These are phyloP conservation scores for Alternaria viburni DNA, from an alignment of 2,329 filamentous ascomycete genomes.

Conservation along the genomic window DNA sequence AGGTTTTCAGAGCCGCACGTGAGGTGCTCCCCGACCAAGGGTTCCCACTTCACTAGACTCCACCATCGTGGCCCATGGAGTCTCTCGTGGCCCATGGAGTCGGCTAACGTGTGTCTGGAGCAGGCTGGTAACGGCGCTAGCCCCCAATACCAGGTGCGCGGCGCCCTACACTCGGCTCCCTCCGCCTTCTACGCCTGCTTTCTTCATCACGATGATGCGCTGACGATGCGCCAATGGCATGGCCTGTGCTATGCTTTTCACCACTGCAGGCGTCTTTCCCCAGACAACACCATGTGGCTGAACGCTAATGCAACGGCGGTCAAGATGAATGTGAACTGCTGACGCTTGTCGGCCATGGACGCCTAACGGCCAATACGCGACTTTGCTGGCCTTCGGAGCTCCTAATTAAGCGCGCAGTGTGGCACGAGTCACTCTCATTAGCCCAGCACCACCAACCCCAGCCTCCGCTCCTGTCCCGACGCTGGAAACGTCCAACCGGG, in stretches of 20 bases:
- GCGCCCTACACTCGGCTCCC: neutral
- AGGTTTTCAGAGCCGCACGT: conserved; percentile 1
- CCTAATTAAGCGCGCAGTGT: neutral
- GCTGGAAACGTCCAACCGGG: neutral
- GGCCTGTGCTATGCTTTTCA: neutral
- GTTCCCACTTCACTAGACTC: neutral
- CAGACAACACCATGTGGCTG: neutral
- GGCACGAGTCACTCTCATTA: neutral
- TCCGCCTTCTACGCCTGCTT: neutral
- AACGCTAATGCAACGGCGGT: neutral
- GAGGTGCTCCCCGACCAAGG: neutral
- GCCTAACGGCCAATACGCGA: neutral
- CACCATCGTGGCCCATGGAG: neutral
- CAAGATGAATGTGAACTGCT: neutral
- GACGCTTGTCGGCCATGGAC: neutral
- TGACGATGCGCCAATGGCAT: neutral
- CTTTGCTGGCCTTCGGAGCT: neutral
- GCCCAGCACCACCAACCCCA: neutral
- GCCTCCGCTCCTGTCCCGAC: neutral
- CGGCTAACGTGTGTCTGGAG: neutral
- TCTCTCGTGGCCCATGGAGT: neutral
- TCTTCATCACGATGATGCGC: neutral
- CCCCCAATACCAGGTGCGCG: neutral
- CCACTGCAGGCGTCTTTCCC: neutral
- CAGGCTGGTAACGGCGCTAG: neutral